Base-by-base conservation (phyloP, 2,329 filamentous ascomycete species). In the Phyllosticta citribraziliensis region DNA sequence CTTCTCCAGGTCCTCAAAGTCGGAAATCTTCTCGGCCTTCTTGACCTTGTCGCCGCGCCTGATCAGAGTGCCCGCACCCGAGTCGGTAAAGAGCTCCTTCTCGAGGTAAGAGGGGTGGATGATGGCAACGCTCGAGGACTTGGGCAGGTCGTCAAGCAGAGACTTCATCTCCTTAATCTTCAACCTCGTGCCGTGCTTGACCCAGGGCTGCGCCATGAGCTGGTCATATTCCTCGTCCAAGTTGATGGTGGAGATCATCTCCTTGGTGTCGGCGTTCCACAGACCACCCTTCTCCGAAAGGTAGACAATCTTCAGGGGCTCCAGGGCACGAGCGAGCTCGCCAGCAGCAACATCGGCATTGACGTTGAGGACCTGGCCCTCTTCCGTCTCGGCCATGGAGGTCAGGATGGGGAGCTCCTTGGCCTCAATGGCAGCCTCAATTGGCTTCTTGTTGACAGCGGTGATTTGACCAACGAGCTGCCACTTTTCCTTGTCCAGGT, bases 111-210 rank as follows among this genome's bases (percentile, higher is more conserved):
- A 91, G 2, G 94, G 93, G 76, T 97, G 92, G 68, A 97, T 99
- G 70, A 99, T 97, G 64, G 94, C 94, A 56, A 99, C 93, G 68
- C 90, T 96, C 19, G 93, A 97, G 61, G 89, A 93, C 68, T 90
- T 87, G 57, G 94, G 94, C 19, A 99, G 84, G 56, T 89, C 87
- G 67, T 91, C 89, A 58, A 99, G 79, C 27, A 99, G 83, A 63
- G 96, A 91, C 81, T 96, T 96, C 78, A 96, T 95, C 78, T 99
- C 91, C 78, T 89, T 90, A 75, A 99, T 97, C 86, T 99, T 99
- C 66, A 97, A 82, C 65, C 92, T 85, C 47, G 93, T 97, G 65
- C 94, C 94, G 72, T 94, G 95, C 71, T 90, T 87, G 75, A 95
- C 94, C 94, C 93, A 99, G 68, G 89, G 85, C 77, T 97, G 91